Evolutionary conservation across 805 yeast species (phyloP), one percentile per base, ranked within the genome.

Genomic region (Peterozyma xylosa): DNA sequence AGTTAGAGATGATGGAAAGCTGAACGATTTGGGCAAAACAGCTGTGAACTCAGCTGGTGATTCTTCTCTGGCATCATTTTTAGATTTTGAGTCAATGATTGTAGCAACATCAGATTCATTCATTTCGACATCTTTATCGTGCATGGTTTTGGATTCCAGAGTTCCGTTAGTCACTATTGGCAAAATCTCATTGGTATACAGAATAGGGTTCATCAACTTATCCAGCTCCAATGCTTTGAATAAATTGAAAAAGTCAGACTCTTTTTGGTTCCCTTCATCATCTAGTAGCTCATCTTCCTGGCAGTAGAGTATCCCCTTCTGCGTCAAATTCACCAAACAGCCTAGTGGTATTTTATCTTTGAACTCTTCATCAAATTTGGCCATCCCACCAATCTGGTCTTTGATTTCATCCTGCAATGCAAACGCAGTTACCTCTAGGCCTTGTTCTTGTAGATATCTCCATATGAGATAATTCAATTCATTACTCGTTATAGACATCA

Each of bases 391-490:
- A 5, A 21, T 21, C 27, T 21, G 27, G 15, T 32, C 34, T 16
- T 73, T 65, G 1, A 91, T 68, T 51, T 86, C 90, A 51, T 85
- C 82, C 49, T 84, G 86, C 29, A 93, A 63, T 0, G 96, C 95
- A 54, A 74, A 78, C 0, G 96, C 89, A 2, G 93, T 71, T 16
- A 86, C 70, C 42, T 86, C 90, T 35, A 73, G 70, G 2, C 95
- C 95, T 5, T 82, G 69, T 59, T 93, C 98, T 57, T 88, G 96
- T 34, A 89, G 71, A 57, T 91, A 93, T 48, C 97, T 67, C 96
- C 96, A 93, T 43, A 91, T 77, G 53, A 93, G 73, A 58, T 91
- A 91, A 67, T 91, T 93, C 43, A 91, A 74, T 62, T 89, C 95
- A 45, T 75, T 79, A 45, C 93, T 82, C 5, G 93, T 76, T 40